Evolutionary conservation across 1,284 basidiomycete genomes (phyloP).

Genomic region (Cryptococcus sp.): DNA sequence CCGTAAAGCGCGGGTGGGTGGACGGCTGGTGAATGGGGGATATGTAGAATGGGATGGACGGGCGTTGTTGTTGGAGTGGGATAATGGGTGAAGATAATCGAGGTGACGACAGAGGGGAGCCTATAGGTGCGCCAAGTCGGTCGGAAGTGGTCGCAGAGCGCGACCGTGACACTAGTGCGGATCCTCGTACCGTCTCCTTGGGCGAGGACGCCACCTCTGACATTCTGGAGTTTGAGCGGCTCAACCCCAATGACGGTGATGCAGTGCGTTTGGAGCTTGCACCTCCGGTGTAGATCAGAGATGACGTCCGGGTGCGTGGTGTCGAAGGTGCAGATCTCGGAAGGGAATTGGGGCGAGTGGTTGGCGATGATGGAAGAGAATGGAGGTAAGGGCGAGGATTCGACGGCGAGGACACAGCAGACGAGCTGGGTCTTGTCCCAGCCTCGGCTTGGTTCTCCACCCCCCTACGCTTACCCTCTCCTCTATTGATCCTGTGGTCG

Average conservation of each 20-base stretch:
- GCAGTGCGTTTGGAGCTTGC: background rate
- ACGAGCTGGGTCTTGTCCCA: background rate
- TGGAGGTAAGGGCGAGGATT: background rate
- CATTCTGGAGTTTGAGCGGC: too few relatives aligned
- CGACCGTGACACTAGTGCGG: too few relatives aligned
- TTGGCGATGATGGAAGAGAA: constrained; percentile 3
- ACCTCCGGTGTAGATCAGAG: background rate
- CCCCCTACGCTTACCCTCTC: background rate
- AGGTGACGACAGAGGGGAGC: background rate
- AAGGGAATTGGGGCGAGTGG: background rate
- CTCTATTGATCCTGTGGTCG: constrained; percentile 1
- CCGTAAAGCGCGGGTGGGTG: constrained; percentile 42
- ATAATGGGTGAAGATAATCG: background rate
- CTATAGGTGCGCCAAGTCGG: too few relatives aligned
- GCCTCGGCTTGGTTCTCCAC: background rate
- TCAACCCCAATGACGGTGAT: too few relatives aligned
- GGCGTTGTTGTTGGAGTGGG: background rate
- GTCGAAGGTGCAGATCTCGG: constrained; percentile 4
- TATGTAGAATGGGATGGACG: constrained; percentile 46
- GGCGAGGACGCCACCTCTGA: too few relatives aligned
- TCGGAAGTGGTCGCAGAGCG: too few relatives aligned
- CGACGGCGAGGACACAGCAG: too few relatives aligned
- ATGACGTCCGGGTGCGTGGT: constrained; percentile 4
- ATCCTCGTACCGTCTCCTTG: too few relatives aligned
- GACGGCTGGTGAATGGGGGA: constrained; percentile 45